Evolutionary conservation across 140 eudicot genomes (phyloP).

Genomic region (Artemisia princeps): DNA sequence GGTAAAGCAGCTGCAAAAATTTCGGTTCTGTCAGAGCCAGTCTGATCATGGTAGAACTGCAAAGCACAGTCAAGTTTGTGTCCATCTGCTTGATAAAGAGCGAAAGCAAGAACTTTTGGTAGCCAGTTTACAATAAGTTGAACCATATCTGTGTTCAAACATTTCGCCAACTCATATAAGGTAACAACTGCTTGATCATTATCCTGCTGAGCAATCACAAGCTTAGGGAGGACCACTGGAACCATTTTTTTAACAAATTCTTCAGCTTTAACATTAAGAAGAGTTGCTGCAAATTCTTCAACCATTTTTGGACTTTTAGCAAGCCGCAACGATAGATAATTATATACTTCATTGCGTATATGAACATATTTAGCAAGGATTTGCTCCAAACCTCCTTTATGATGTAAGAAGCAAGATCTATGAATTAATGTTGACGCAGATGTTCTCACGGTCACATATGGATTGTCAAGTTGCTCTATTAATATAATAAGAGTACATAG

Average conservation of each 20-base stretch:
- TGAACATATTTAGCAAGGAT: constrained; percentile 54
- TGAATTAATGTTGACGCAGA: constrained; percentile 61
- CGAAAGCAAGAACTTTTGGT: constrained; percentile 92
- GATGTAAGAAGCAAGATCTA: constrained; percentile 60
- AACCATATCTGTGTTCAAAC: constrained; percentile 68
- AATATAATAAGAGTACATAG: constrained; percentile 61
- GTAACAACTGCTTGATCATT: constrained; percentile 51
- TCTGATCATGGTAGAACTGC: constrained; percentile 71
- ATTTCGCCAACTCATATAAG: constrained; percentile 55
- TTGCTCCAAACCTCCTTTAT: constrained; percentile 62
- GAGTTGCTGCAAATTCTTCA: constrained; percentile 78
- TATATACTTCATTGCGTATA: constrained; percentile 56
- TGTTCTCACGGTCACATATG: constrained; percentile 52
- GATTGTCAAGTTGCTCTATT: constrained; percentile 81
- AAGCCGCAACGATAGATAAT: constrained; percentile 62
- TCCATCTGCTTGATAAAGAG: constrained; percentile 80
- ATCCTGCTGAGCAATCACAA: constrained; percentile 59
- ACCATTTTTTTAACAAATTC: constrained; percentile 73
- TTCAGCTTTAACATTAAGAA: constrained; percentile 62
- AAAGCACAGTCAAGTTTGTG: constrained; percentile 53
- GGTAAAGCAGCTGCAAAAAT: constrained; percentile 86
- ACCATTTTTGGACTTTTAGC: constrained; percentile 58
- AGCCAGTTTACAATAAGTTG: constrained; percentile 56
- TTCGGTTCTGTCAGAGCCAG: constrained; percentile 64
- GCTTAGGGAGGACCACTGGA: constrained; percentile 91